These are phyloP conservation scores for Trametopsis cervina DNA, from an alignment of 768 basidiomycete species.

Conservation along the genomic window DNA sequence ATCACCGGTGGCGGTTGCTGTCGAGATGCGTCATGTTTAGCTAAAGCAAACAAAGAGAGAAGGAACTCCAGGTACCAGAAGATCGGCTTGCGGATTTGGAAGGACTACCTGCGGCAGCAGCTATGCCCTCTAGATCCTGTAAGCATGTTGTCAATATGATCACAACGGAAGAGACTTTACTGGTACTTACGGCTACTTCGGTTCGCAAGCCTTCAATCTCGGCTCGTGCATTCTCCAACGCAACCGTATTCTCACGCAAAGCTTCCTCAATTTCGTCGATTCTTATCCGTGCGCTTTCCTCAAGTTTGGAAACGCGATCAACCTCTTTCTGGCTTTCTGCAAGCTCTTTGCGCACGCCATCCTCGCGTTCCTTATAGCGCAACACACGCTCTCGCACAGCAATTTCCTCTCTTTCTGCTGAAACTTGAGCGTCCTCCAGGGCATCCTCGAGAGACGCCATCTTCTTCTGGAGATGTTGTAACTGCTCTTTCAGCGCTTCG, in stretches of 20 bases:
- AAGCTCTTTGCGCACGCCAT: conserved; percentile 64
- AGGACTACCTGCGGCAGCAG: conserved; percentile 20
- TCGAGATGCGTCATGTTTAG: not conserved
- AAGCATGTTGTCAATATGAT: conserved; percentile 21
- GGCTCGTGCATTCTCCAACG: conserved; percentile 83
- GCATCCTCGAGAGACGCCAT: conserved; percentile 73
- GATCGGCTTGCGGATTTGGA: not conserved
- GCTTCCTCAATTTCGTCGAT: conserved; percentile 89
- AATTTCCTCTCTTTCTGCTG: conserved; percentile 70
- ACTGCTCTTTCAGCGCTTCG: conserved; percentile 83
- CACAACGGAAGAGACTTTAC: too few relatives aligned
- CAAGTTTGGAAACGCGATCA: conserved; percentile 55
- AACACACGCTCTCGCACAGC: conserved; percentile 55
- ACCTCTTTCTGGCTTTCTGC: conserved; percentile 56
- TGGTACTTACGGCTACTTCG: conserved; percentile 62
- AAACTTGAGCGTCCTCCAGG: conserved; percentile 67
- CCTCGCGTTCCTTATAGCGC: conserved; percentile 68
- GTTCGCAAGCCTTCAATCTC: conserved; percentile 78
- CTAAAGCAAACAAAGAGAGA: not conserved
- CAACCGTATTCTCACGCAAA: conserved; percentile 75
- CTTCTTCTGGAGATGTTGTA: conserved; percentile 80
- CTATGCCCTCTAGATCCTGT: conserved; percentile 63
- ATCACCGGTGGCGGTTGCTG: not conserved
- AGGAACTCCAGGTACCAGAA: not conserved
- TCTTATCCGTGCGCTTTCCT: conserved; percentile 52